phyloP scores from a whole-genome alignment of 192 early-diverging fungal genomes.

The Coemansia biformis region DNA sequence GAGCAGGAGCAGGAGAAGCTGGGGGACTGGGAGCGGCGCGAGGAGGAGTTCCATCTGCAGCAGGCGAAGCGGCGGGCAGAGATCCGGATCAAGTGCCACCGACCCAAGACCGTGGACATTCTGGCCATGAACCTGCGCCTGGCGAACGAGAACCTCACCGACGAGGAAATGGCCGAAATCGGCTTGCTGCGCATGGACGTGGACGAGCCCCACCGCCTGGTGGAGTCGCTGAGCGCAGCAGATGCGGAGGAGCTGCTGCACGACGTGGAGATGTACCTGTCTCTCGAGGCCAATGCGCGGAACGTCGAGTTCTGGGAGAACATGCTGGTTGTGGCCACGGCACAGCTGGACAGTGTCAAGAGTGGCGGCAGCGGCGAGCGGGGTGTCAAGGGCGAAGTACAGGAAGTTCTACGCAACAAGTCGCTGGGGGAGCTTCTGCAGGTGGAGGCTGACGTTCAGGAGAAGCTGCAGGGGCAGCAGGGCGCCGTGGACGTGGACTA shows the following conservation, averaged over 20 bases:
- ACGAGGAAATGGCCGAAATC: slow-evolving; percentile 67
- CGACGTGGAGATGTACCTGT: slow-evolving; percentile 86
- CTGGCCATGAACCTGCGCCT: slow-evolving; percentile 85
- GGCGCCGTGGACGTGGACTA: slow-evolving; percentile 88
- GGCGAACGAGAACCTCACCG: slow-evolving; percentile 63
- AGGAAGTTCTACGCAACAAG: slow-evolving; percentile 65
- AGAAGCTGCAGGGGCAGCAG: slow-evolving; percentile 56
- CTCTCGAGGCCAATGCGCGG: slow-evolving; percentile 69
- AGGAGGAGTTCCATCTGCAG: slow-evolving; percentile 88
- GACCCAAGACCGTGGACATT: slow-evolving; percentile 89
- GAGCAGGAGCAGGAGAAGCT: slow-evolving; percentile 82
- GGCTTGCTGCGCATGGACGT: slow-evolving; percentile 65
- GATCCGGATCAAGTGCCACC: slow-evolving; percentile 80
- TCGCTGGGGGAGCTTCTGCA: slow-evolving; percentile 63
- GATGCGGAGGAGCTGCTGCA: slow-evolving; percentile 76
- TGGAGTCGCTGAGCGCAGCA: slow-evolving; percentile 56
- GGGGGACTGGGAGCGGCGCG: slow-evolving; percentile 93
- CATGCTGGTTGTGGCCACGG: slow-evolving; percentile 76
- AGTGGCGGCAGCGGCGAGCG: slow-evolving; percentile 2
- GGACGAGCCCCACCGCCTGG: slow-evolving; percentile 81
- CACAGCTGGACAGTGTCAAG: slow-evolving; percentile 45
- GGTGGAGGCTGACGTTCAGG: slow-evolving; percentile 70
- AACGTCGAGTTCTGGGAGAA: slow-evolving; percentile 82
- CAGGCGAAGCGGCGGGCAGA: slow-evolving; percentile 89
- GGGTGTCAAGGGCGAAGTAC: slow-evolving; percentile 54